Base-by-base conservation (phyloP, 163 green algal species). In the Chlamydomonas reinhardtii region DNA sequence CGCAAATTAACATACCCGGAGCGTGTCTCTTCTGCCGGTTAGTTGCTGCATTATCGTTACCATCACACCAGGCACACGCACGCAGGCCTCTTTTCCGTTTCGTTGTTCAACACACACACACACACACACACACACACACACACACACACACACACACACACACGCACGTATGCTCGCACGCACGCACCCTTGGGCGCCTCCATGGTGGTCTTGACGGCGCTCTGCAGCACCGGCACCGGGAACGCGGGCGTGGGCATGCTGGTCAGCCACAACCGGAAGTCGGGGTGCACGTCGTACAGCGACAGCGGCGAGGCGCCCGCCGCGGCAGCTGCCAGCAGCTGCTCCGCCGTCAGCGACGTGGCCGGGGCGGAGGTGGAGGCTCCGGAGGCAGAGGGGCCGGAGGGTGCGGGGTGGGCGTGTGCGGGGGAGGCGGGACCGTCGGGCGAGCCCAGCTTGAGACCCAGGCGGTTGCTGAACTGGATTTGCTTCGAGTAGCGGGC, bases 211-310 rank as follows among this genome's bases (percentile, higher is more conserved):
- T 96, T 95, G 71, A 97, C 92, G 29, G 93, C 91, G 39, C 84
- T 93, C 73, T 97, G 94, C 74, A 97, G 92, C 75, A 97, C 92
- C 25, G 89, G 82, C 66, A 95, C 90, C 6, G 95, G 82, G 80
- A 97, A 96, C 79, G 90, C 82, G 20, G 54, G n/a, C 2, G 89
- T 89, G 11, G 94, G 94, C 91, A 93, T 94, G 35, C 89, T 94
- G 1, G 95, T 97, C 25, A 98, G 92, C 94, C 94, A 98, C 69
- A 98, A 88, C 29, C 95, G 83, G 88, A 97, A 97, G 79, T 95
- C 93, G 16, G 89, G 85, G 82, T 98, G 93, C 56, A 93, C 82
- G 48, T 92, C 89, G 43, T 90, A 89, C 66, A 70, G 25, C 37
- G 61, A 22, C 61, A 32, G 22, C 25, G 62, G 22, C n/a, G 39